Evolutionary conservation across 1,284 basidiomycete genomes (phyloP).

Genomic region (Rhodofomes roseus): DNA sequence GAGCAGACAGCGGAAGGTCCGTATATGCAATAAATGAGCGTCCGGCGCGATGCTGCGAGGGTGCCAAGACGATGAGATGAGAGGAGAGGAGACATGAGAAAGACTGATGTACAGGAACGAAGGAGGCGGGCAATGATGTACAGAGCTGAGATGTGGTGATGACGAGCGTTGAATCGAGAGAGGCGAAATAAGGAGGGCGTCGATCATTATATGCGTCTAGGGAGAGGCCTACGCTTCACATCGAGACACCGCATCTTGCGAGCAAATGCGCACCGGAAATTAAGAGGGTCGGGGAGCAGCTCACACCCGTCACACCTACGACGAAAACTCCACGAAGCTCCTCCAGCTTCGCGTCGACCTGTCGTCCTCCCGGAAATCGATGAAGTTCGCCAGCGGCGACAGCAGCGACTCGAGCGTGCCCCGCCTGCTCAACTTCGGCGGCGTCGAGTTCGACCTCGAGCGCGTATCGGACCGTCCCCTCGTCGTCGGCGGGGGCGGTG

Average conservation of each 20-base stretch:
- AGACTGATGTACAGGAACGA: not conserved
- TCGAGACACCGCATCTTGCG: no score
- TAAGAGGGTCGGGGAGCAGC: not conserved
- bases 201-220: not conserved
- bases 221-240: not conserved
- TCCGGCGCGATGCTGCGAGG: not conserved
- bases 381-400: constrained; percentile 53
- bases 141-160: not conserved
- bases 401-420: constrained; percentile 42
- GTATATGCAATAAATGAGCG: not conserved
- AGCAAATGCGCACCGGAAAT: no score
- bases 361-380: constrained; percentile 56
- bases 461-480: not conserved
- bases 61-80: not conserved
- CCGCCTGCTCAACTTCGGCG: constrained; percentile 24
- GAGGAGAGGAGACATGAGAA: no score
- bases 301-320: no score
- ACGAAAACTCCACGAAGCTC: constrained; percentile 56
- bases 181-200: not conserved
- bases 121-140: not conserved
- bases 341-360: constrained; percentile 47
- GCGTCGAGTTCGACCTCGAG: constrained; percentile 9
- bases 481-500: not conserved
- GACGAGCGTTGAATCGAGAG: not conserved
- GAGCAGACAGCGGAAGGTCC: not conserved